Conservation (phyloP, 768 basidiomycete species). For the Lentinus tigrinus region DNA sequence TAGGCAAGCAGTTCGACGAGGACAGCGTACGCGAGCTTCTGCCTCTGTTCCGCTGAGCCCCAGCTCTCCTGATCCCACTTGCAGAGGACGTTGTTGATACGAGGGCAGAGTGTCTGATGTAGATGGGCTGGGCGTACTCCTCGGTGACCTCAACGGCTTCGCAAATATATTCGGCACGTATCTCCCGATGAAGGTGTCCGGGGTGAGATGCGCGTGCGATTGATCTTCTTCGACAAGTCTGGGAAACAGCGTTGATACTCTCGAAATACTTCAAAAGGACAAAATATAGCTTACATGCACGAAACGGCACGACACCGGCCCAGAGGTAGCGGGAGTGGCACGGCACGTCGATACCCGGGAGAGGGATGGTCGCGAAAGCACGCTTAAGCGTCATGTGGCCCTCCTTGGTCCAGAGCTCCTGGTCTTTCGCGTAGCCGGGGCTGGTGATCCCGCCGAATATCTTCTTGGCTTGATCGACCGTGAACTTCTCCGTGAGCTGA, state of each 20-base stretch:
- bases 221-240: conserved; percentile 99
- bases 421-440: conserved; percentile 71
- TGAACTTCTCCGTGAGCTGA: conserved; percentile 84
- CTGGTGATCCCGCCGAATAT: conserved; percentile 92
- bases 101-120: conserved; percentile 94
- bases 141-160: conserved; percentile 75
- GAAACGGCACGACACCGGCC: conserved; percentile 98
- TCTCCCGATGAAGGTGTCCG: conserved; percentile 90
- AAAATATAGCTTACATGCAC: conserved; percentile 70
- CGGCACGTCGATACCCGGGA: conserved; percentile 97
- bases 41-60: conserved; percentile 78
- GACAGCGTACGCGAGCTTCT: conserved; percentile 93
- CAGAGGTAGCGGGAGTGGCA: conserved; percentile 99
- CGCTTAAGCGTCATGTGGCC: conserved; percentile 94
- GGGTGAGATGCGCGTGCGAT: conserved; percentile 85
- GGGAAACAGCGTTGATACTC: neutral
- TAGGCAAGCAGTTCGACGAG: conserved; percentile 97
- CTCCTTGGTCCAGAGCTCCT: conserved; percentile 75
- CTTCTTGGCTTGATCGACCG: conserved; percentile 91
- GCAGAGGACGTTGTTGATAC: conserved; percentile 91
- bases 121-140: conserved; percentile 92
- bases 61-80: conserved; percentile 92
- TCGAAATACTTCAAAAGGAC: neutral
- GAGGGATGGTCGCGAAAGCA: conserved; percentile 92
- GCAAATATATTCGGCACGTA: conserved; percentile 98